A percentile compares a stretch with the other conserved stretches of the same genome.
These are phyloP conservation scores for Butyriboletus loyo DNA, from an alignment of 768 basidiomycete species.

Conservation along the genomic window DNA sequence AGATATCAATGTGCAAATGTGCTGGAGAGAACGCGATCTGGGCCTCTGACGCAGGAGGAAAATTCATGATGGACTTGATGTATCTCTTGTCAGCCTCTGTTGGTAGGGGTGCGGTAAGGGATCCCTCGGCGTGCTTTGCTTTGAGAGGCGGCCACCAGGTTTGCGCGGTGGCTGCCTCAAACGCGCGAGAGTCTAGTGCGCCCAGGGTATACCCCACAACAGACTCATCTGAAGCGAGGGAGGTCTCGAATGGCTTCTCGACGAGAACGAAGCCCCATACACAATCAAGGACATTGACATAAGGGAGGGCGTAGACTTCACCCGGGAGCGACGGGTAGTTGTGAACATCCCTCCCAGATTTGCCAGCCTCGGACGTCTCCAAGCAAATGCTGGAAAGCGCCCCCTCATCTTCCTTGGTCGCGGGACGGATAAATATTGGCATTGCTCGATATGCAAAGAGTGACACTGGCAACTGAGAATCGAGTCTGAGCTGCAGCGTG, in stretches of 20 bases:
- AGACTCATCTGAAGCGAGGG: constrained; percentile 30
- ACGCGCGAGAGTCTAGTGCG: constrained; percentile 62
- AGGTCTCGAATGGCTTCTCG: constrained; percentile 34
- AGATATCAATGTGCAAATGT: constrained; percentile 73
- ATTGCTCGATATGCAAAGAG: constrained; percentile 14
- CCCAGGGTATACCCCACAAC: constrained; percentile 75
- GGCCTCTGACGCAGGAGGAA: constrained; percentile 44
- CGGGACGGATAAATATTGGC: constrained; percentile 53
- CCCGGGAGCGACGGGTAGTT: constrained; percentile 64
- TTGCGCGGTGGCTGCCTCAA: constrained; percentile 50
- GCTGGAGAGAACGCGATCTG: constrained; percentile 65
- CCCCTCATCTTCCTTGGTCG: constrained; percentile 48
- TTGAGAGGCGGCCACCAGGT: constrained; percentile 68
- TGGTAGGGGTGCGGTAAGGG: constrained; percentile 11
- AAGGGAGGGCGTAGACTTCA: constrained; percentile 72
- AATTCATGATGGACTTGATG: constrained; percentile 35
- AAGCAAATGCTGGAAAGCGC: constrained; percentile 72
- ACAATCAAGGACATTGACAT: constrained; percentile 56
- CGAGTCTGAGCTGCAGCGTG: background rate
- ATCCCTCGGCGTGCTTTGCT: constrained; percentile 45
- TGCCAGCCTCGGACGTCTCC: constrained; percentile 68
- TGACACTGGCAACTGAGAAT: background rate
- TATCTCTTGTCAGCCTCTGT: constrained; percentile 29
- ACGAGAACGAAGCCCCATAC: constrained; percentile 77
- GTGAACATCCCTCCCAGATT: constrained; percentile 60